Base-by-base conservation (phyloP, 2,329 filamentous ascomycete species). In the Epichloe baconii region DNA sequence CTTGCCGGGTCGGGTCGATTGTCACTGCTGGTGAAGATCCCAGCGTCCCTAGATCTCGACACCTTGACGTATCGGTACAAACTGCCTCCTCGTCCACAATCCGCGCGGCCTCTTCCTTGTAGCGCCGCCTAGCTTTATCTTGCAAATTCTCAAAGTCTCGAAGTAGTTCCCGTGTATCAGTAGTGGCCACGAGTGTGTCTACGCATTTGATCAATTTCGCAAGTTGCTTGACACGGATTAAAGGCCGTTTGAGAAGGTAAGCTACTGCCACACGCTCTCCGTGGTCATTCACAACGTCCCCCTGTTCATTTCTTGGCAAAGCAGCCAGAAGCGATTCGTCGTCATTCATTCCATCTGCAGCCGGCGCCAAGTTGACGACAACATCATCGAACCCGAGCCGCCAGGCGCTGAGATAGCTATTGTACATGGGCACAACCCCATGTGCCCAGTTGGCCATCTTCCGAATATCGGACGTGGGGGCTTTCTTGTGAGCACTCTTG, bases 231-330 rank as follows among this genome's bases (percentile, higher is more conserved):
- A 96, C 73, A 45, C 93, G 80, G 21, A 95, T 82, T 42, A 98
- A 70, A 1, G 93, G 93, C 50, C 91, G 76, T 68, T 95, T 96
- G 49, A 98, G 74, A 44, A 98, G 75, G 66, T 93, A 94, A 7
- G 90, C 90, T 46, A 98, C 93, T 64, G 97, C 93, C 8, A 96
- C 89, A 48, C 88, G 82, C 65, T 96, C 88, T 12, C 91, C 93
- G 55, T 91, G 78, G 36, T 80, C 79, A 57, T 89, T 81, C 47
- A 83, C 63, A 14, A 86, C 73, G 58, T 85, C 82, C 21, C 85
- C 83, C 50, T 83, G 72, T 52, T 77, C 77, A 49, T 84, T 83
- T 49, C 71, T 74, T 55, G 78, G 80, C 69, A 78, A 71, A 2
- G 76, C 78, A 54, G 78, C 73, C 49, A 83, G 63, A 2, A 82